Base-by-base conservation (phyloP, 2,329 filamentous ascomycete species). In the Pestalotiopsis sp. region DNA sequence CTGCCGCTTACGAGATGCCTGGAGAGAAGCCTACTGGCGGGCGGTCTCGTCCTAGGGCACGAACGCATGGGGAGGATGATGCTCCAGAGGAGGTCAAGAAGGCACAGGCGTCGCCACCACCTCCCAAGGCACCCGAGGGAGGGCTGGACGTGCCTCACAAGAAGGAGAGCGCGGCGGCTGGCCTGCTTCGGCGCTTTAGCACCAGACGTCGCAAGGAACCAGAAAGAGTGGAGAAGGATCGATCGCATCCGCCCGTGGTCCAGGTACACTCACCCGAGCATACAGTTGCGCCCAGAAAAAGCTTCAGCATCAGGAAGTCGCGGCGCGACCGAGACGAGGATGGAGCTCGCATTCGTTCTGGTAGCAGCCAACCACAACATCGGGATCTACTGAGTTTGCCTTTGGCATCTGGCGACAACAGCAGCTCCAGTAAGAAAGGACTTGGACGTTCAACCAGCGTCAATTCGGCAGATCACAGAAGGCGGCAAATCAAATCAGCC, bases 51-150 rank as follows among this genome's bases (percentile, higher is more conserved):
- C 94, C 95, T 7, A 89, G 96, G 63, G 94, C 96, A 45, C 89
- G 96, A 72, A 98, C 96, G 0, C 95, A 98, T 76, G 96, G 95
- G 17, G 96, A 98, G 80, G 95, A 98, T 71, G 96, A 99, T 69
- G 87, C 93, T 12, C 87, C 91, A 0, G 93, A 97, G 63, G 86
- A 87, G 7, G 82, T 92, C 78, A 92, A 93, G 79, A 89, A 90
- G 72, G 80, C 92, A 23, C 89, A 90, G 79, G 83, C 73, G 79
- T 85, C 71, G 75, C 85, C 71, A 75, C 86, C 75, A 78, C 81
- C 71, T 56, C 66, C 68, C 36, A 68, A 64, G 4, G 57, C 52
- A 80, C 86, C 73, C 75, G 86, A 91, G 31, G 85, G 89, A 25
- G 88, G 89, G 39, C 78, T 83, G 23, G 91, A 90, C 77, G 87